phyloP scores from a whole-genome alignment of 2,329 filamentous ascomycete species.

The Davidsoniella virescens region DNA sequence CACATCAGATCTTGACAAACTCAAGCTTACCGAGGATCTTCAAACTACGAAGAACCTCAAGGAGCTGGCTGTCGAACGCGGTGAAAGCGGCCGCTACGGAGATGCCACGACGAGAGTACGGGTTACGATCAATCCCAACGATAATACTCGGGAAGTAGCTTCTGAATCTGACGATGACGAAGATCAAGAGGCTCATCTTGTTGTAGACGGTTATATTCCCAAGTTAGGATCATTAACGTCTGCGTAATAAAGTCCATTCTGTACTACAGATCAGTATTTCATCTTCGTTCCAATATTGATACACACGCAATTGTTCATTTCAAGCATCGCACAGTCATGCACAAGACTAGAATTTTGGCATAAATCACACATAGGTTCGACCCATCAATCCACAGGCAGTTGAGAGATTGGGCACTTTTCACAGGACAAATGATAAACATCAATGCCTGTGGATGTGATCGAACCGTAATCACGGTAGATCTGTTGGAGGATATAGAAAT shows the following conservation, averaged over 20 bases:
- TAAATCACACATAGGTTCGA: too few relatives aligned
- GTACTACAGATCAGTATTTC: too few relatives aligned
- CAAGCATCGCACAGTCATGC: too few relatives aligned
- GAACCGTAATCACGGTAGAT: neutral
- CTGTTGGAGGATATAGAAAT: conserved; percentile 19
- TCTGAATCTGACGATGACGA: conserved; percentile 1
- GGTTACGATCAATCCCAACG: conserved; percentile 16
- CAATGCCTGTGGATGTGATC: neutral
- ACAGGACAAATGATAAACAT: neutral
- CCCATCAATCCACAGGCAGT: too few relatives aligned
- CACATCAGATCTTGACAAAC: conserved; percentile 24
- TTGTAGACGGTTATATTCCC: conserved; percentile 12
- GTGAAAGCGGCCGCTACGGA: conserved; percentile 17
- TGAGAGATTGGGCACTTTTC: neutral
- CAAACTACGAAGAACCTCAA: conserved; percentile 24
- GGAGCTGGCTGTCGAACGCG: conserved; percentile 35
- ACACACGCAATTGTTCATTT: too few relatives aligned
- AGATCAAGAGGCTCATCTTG: conserved; percentile 8
- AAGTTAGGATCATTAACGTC: neutral
- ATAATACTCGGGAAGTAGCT: neutral
- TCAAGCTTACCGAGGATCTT: conserved; percentile 30
- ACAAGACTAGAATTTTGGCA: neutral
- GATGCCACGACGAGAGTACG: conserved; percentile 12
- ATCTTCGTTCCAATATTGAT: too few relatives aligned
- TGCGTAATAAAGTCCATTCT: neutral